Percentiles rank a stretch among this genome's conserved stretches.
Conservation (phyloP, 2,329 filamentous ascomycete genomes). For the Trichoderma semiorbis region DNA sequence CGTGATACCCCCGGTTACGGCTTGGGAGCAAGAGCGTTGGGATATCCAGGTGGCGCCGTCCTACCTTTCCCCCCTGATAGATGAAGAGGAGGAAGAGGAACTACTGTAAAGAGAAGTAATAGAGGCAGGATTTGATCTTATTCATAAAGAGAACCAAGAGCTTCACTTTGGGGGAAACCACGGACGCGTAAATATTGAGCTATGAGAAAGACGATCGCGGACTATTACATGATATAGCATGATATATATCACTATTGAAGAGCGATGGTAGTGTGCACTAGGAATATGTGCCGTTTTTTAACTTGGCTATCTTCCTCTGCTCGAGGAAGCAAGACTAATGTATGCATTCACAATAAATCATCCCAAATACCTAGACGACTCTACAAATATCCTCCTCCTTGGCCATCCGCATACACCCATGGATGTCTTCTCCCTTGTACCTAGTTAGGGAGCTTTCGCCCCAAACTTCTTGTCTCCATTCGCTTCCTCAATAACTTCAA, state of each 20-base stretch:
- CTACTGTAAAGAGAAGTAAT: no score
- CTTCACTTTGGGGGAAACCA: no score
- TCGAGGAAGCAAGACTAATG: neutral
- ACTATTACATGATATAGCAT: no score
- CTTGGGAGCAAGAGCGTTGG: neutral
- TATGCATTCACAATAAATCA: neutral
- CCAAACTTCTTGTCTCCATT: neutral
- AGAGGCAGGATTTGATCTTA: no score
- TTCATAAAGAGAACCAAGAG: no score
- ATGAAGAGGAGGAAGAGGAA: neutral
- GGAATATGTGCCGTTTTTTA: neutral
- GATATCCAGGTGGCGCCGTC: neutral
- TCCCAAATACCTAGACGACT: neutral
- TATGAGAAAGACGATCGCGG: no score
- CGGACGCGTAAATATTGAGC: no score
- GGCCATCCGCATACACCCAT: neutral
- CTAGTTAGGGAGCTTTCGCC: neutral
- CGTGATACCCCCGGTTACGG: neutral
- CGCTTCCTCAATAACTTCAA: neutral
- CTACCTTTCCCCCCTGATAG: neutral
- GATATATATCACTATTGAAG: no score
- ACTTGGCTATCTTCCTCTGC: neutral
- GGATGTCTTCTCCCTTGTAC: neutral
- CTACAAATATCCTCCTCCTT: neutral
- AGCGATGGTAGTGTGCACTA: no score